Evolutionary conservation across 305 asterid genomes (phyloP).

Genomic region (Fraxinus baroniana): DNA sequence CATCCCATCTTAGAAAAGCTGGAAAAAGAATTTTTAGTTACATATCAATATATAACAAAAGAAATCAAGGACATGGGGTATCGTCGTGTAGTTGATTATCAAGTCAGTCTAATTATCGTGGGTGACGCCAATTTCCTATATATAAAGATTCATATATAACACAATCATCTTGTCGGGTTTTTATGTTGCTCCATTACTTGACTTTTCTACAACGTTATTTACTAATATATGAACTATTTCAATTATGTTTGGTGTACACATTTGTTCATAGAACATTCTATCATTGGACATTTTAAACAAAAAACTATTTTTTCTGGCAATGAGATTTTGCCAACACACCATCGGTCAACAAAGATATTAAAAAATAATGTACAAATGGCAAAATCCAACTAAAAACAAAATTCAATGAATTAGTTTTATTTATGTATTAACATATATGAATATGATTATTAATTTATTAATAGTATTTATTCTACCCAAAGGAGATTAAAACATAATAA

Average conservation of each 20-base stretch:
- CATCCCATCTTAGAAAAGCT: neutral
- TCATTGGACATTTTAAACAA: too few species aligned
- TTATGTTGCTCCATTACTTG: neutral
- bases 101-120: constrained; percentile 53
- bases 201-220: neutral
- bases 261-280: too few species aligned
- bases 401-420: too few species aligned
- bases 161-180: neutral
- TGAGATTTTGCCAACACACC: too few species aligned
- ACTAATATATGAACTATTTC: too few species aligned
- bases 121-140: constrained; percentile 32
- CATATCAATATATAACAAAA: neutral
- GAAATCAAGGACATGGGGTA: constrained; percentile 8
- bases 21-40: neutral
- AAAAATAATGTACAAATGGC: too few species aligned
- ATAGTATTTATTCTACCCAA: neutral
- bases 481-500: neutral
- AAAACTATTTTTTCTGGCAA: too few species aligned
- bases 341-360: too few species aligned
- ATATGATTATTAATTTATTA: neutral
- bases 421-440: neutral
- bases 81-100: constrained; percentile 63
- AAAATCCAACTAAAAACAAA: too few species aligned
- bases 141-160: too few species aligned
- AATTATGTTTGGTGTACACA: too few species aligned